Evolutionary conservation across 2,329 filamentous ascomycete genomes (phyloP).

Genomic region (Aspergillus unguis): DNA sequence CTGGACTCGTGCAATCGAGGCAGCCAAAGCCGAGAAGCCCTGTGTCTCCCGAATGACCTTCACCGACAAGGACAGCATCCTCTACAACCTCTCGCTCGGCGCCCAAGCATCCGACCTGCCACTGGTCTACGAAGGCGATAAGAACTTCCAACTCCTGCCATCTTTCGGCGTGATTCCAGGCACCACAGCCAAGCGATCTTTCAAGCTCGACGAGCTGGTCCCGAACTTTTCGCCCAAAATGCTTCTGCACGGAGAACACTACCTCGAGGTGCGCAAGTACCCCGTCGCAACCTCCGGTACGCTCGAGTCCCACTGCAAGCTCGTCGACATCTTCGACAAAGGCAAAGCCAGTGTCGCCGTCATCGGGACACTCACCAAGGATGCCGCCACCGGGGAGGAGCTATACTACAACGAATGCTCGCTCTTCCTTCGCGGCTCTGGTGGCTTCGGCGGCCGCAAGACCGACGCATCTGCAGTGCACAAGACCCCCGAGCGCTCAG

Average conservation of each 20-base stretch:
- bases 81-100: constrained; percentile 93
- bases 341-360: constrained; percentile 82
- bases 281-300: constrained; percentile 82
- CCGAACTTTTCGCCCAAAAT: constrained; percentile 98
- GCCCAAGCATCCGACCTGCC: constrained; percentile 85
- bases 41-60: constrained; percentile 76
- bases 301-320: constrained; percentile 70
- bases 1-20: constrained; percentile 70
- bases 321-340: constrained; percentile 96
- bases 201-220: constrained; percentile 75
- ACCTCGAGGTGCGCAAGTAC: constrained; percentile 88
- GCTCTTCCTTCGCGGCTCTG: constrained; percentile 87
- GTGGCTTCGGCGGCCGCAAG: constrained; percentile 86
- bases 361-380: constrained; percentile 74
- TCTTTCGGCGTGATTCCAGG: constrained; percentile 94
- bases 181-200: constrained; percentile 79
- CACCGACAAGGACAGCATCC: constrained; percentile 80
- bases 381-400: constrained; percentile 80
- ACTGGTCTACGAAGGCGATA: constrained; percentile 84
- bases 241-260: constrained; percentile 98
- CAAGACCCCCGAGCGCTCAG: constrained; percentile 69
- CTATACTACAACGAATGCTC: constrained; percentile 96
- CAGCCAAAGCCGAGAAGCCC: constrained; percentile 67
- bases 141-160: constrained; percentile 89
- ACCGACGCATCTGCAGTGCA: constrained; percentile 77